Conservation (phyloP, 2,329 filamentous ascomycete genomes). For the Fusarium anthophilum region DNA sequence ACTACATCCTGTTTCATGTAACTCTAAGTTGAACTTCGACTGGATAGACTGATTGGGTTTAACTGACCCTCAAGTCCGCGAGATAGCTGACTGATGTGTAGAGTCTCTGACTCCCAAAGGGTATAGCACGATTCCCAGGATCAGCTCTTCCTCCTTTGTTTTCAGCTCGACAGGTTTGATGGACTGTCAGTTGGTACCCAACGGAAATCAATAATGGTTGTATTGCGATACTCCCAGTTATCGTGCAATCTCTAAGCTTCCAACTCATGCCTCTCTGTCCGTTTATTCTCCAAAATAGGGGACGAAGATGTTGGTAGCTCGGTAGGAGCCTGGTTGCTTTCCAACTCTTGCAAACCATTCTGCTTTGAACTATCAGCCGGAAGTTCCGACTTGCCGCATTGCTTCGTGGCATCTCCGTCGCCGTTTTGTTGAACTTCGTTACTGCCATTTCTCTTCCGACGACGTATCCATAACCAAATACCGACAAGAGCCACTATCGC, state of each 20-base stretch:
- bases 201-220: too few species aligned
- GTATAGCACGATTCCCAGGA: too few species aligned
- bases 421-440: rapidly evolving
- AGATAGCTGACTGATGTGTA: too few species aligned
- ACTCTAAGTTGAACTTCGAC: too few species aligned
- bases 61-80: too few species aligned
- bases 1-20: too few species aligned
- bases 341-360: background rate
- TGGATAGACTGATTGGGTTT: too few species aligned
- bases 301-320: background rate
- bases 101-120: too few species aligned
- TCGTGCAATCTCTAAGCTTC: background rate
- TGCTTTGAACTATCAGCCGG: rapidly evolving
- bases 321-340: rapidly evolving
- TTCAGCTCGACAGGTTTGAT: too few species aligned
- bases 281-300: rapidly evolving
- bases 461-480: background rate
- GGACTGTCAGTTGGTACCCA: too few species aligned
- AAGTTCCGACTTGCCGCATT: background rate
- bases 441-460: background rate
- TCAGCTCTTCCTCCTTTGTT: too few species aligned
- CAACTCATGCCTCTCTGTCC: background rate
- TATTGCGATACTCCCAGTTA: too few species aligned
- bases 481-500: background rate
- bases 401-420: rapidly evolving